Evolutionary conservation across 208 protist species (phyloP), one percentile per base, ranked within the genome.

Genomic region (Giardia muris): DNA sequence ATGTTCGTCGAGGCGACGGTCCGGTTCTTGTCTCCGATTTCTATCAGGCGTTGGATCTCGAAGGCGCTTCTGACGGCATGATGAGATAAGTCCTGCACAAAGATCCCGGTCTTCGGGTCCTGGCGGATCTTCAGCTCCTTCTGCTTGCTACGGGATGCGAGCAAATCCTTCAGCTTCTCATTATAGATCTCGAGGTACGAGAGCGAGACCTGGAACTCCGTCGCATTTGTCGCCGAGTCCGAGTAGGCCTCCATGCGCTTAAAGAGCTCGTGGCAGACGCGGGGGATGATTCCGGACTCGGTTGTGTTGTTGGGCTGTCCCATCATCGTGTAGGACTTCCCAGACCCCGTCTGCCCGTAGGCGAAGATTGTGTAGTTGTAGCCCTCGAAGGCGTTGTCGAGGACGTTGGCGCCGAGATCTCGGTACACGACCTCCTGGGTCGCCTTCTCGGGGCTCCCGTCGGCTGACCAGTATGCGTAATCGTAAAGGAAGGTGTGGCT

Each of bases 1-100:
- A 97, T 96, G 86, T 95, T 92, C 67, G 97, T 98, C 1, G 96
- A 95, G 1, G 96, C 97, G 30, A 97, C 97, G 90, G 95, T 97
- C 43, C 97, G 95, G 39, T 95, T 96, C 30, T 94, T 93, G n/a
- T 95, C 96, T 4, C 96, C 96, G 57, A 94, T 93, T 47, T 97
- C 95, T 46, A 98, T 95, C 45, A 96, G 93, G 4, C 93, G 43
- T 1, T 96, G 91, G 86, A 98, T 93, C 43, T 97, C 96, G 39
- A 93, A 94, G 86, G 95, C 95, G 30, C 87, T 95, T 39, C 92
- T 46, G 0, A 97, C 96, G 0, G 44, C 48, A 10, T 95, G 87
- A 92, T 97, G 95, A 92, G 92, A 89, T 43, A 94, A 22, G 92
- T 93, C 94, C 30, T 95, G 93, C 0, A 95, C 94, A 47, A 94